Evolutionary conservation across 2,329 filamentous ascomycete species (phyloP).

Genomic region (Remersonia thermophila): DNA sequence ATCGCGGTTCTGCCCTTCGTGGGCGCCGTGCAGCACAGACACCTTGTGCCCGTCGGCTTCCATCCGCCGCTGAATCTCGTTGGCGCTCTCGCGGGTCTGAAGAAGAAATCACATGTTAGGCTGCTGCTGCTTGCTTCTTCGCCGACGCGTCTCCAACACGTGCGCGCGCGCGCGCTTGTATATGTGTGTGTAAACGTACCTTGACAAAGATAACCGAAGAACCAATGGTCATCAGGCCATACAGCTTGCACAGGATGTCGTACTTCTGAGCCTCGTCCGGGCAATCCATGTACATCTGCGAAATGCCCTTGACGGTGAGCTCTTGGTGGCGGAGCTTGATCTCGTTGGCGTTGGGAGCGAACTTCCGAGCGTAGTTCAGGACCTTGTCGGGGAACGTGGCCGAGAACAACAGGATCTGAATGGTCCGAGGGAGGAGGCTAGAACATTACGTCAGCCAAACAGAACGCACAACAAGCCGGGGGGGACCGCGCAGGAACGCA

Average conservation of each 20-base stretch:
- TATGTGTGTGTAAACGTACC: conserved; percentile 33
- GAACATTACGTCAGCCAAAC: background rate
- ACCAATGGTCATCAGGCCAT: conserved; percentile 89
- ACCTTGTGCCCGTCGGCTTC: conserved; percentile 81
- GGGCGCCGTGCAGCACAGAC: conserved; percentile 75
- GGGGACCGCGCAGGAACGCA: conserved; percentile 36
- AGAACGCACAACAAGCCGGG: no score
- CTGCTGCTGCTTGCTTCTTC: no score
- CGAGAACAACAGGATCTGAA: conserved; percentile 92
- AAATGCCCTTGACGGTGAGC: conserved; percentile 91
- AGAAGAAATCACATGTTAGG: background rate
- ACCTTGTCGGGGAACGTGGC: conserved; percentile 86
- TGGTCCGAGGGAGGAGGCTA: conserved; percentile 57
- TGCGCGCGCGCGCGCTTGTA: conserved; percentile 1
- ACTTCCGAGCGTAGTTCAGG: conserved; percentile 67
- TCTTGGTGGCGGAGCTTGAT: conserved; percentile 84
- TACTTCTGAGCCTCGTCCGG: conserved; percentile 74
- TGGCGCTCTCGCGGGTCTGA: conserved; percentile 74
- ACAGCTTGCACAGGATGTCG: conserved; percentile 77
- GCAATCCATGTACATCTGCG: conserved; percentile 95
- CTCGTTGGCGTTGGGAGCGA: conserved; percentile 74
- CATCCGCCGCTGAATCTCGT: conserved; percentile 78
- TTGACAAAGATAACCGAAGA: conserved; percentile 97
- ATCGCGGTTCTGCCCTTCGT: conserved; percentile 76
- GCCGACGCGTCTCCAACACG: no score